Conservation (phyloP, 2,329 filamentous ascomycete genomes). For the Pseudocercospora vitis region DNA sequence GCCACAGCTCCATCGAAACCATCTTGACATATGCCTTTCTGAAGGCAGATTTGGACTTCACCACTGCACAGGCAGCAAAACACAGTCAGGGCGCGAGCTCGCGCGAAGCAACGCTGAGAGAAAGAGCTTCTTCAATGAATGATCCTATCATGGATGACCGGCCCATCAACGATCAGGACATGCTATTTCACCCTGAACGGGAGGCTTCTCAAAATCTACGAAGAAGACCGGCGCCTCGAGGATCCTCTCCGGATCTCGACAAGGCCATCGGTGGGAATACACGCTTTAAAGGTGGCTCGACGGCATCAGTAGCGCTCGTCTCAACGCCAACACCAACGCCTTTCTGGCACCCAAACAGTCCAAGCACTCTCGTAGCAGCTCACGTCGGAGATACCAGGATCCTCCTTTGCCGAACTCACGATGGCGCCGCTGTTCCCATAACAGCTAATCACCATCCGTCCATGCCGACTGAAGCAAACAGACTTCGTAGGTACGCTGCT, state of each 20-base stretch:
- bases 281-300: slow-evolving; percentile 91
- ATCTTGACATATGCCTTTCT: slow-evolving; percentile 91
- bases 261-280: slow-evolving; percentile 67
- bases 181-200: slow-evolving; percentile 65
- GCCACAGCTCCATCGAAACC: slow-evolving; percentile 66
- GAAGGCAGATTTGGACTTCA: slow-evolving; percentile 90
- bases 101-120: slow-evolving; percentile 13
- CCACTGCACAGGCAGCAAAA: slow-evolving; percentile 82
- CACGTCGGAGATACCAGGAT: slow-evolving; percentile 94
- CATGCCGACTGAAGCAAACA: slow-evolving; percentile 77
- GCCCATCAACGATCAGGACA: slow-evolving; percentile 81
- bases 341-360: slow-evolving; percentile 90
- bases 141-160: slow-evolving; percentile 70
- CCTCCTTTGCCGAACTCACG: slow-evolving; percentile 81
- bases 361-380: slow-evolving; percentile 78
- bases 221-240: slow-evolving; percentile 31
- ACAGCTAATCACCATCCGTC: slow-evolving; percentile 92
- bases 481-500: slow-evolving; percentile 80
- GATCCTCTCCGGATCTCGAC: slow-evolving; percentile 53
- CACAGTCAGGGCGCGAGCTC: slow-evolving; percentile 39
- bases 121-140: slow-evolving; percentile 46
- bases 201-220: slow-evolving; percentile 42
- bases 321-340: slow-evolving; percentile 88
- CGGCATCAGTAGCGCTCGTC: slow-evolving; percentile 83
- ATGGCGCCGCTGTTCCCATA: slow-evolving; percentile 74